A percentile compares a stretch with the other conserved stretches of the same genome.
phyloP scores from a whole-genome alignment of 495 filamentous ascomycete genomes.

The Mycothermus thermophilus region DNA sequence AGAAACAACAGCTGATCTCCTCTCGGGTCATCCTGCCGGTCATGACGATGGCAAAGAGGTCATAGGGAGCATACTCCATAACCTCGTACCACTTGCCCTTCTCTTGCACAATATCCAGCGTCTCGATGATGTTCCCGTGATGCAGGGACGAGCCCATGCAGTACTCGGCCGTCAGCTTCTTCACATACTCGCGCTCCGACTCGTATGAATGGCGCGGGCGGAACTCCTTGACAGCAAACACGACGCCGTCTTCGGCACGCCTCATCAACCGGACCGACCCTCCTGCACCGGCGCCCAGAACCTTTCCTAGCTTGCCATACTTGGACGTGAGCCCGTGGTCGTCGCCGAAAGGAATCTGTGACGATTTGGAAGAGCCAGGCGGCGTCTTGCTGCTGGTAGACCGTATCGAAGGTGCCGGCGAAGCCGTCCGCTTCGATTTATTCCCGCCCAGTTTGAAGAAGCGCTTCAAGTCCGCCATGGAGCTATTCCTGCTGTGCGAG shows the following conservation, averaged over 20 bases:
- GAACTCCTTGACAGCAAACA: slow-evolving; percentile 97
- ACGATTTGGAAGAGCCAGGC: slow-evolving; percentile 38
- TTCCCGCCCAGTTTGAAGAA: slow-evolving; percentile 66
- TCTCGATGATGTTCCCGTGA: slow-evolving; percentile 97
- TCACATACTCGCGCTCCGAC: slow-evolving; percentile 85
- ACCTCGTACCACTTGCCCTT: slow-evolving; percentile 95
- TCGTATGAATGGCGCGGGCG: slow-evolving; percentile 87
- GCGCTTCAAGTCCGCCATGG: slow-evolving; percentile 87
- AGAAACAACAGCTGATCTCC: slow-evolving; percentile 78
- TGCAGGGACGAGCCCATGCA: slow-evolving; percentile 95
- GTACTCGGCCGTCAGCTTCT: slow-evolving; percentile 99
- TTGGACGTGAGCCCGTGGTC: slow-evolving; percentile 83
- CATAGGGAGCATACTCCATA: slow-evolving; percentile 98
- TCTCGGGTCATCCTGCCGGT: slow-evolving; percentile 93
- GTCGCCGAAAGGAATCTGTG: slow-evolving; percentile 80
- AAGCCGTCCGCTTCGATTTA: slow-evolving; percentile 53
- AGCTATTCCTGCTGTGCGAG: slow-evolving; percentile 50
- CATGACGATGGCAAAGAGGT: slow-evolving; percentile 98
- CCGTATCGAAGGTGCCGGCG: slow-evolving; percentile 38
- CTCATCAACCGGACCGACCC: slow-evolving; percentile 93
- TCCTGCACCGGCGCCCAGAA: slow-evolving; percentile 86
- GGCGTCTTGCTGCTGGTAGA: slow-evolving; percentile 48
- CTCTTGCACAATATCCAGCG: slow-evolving; percentile 91
- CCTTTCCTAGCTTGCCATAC: slow-evolving; percentile 89
- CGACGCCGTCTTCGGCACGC: slow-evolving; percentile 72